Conservation (phyloP, 2,329 filamentous ascomycete species). For the Colletotrichum sp. region DNA sequence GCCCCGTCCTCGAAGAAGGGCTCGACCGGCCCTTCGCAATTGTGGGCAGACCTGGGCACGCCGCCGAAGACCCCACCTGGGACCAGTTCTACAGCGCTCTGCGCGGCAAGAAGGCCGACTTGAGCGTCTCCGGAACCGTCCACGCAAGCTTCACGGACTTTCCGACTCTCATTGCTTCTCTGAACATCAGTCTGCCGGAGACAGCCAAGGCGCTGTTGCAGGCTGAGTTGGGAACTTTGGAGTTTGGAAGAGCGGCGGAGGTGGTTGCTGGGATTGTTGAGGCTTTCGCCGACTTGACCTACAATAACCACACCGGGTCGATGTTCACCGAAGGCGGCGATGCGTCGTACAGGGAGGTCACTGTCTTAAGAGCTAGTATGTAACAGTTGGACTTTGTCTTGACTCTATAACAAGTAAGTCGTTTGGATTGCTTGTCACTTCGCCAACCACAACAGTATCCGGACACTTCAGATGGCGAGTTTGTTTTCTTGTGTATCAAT, state of each 20-base stretch:
- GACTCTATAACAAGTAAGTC: background rate
- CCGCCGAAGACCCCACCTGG: constrained; percentile 35
- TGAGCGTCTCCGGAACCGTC: constrained; percentile 27
- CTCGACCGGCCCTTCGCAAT: constrained; percentile 34
- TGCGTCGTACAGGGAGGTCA: background rate
- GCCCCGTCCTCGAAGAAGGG: constrained; percentile 30
- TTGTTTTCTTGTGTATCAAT: background rate
- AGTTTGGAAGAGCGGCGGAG: background rate
- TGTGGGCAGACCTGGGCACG: constrained; percentile 33
- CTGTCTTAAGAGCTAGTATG: background rate
- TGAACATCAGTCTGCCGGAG: constrained; percentile 26
- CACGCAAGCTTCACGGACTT: constrained; percentile 38
- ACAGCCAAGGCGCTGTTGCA: background rate
- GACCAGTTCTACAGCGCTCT: constrained; percentile 31
- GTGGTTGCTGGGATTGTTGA: background rate
- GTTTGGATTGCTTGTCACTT: background rate
- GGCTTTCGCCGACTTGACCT: background rate
- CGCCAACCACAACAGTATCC: background rate
- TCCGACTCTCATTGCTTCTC: constrained; percentile 27
- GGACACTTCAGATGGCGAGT: background rate
- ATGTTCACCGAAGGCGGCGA: background rate
- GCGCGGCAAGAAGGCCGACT: constrained; percentile 27
- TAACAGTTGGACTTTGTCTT: background rate
- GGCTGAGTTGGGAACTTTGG: constrained; percentile 17
- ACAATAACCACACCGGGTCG: background rate